Base-by-base conservation (phyloP, 2,329 filamentous ascomycete species). In the Neoarthrinium moseri region DNA sequence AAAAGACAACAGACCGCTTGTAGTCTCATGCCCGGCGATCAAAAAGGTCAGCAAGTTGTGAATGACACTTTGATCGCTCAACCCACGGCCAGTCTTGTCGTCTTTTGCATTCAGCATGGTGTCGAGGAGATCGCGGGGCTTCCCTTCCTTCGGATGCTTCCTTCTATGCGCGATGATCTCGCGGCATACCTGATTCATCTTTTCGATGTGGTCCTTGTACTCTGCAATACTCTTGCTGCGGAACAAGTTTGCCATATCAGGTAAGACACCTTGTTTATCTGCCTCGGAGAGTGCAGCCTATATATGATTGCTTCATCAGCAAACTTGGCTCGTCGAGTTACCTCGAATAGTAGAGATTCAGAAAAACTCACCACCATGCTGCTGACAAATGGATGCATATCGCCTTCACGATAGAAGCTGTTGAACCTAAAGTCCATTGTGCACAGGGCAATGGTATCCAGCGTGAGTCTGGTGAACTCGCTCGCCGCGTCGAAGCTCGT, bases 131-230 rank as follows among this genome's bases (percentile, higher is more conserved):
- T n/a, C n/a, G n/a, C n/a, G n/a, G n/a, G n/a, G n/a, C n/a, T n/a
- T n/a, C n/a, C n/a, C n/a, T n/a, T 91, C 87, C 46, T 84, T 85
- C 52, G 79, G 77, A 5, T 76, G 71, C 2, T 63, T 71, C 0
- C 33, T 32, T 1, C 79, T 78, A 46, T 83, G 70, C 15, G 72
- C 62, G 51, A 77, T 79, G 18, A 86, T 72, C 5, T 77, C 64
- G 18, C 80, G 69, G 1, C 89, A 70, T 8, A 90, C 72, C 6
- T 74, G 67, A 20, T 74, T 73, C 65, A 87, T 66, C 5, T 74
- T 66, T 5, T 71, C 67, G 44, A 84, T 82, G n/a, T n/a, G n/a
- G 53, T 85, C 75, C 5, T 68, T 57, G 42, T 66, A 66, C 56
- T 76, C 84, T 56, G 80, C 75, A 24, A 74, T 63, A 35, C 74